Evolutionary conservation across 2,329 filamentous ascomycete species (phyloP).

Genomic region (Torrubiellomyces zombiae): DNA sequence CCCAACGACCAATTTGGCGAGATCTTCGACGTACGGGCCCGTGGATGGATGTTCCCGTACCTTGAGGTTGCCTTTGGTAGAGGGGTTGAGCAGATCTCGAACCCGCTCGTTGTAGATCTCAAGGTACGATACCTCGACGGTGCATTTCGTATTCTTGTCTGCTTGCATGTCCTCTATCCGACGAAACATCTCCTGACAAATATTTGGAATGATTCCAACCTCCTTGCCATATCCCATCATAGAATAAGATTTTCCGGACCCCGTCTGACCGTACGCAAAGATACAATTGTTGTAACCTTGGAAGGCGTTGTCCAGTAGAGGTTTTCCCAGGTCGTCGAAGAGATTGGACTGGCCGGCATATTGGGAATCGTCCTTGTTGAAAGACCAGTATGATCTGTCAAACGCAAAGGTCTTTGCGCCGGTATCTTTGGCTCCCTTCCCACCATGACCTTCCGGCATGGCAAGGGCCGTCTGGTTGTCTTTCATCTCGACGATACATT

Average conservation of each 20-base stretch:
- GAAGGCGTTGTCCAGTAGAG: constrained; percentile 93
- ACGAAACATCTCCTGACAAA: constrained; percentile 95
- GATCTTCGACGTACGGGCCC: constrained; percentile 92
- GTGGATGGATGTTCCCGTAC: constrained; percentile 96
- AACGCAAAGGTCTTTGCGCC: constrained; percentile 82
- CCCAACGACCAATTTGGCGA: constrained; percentile 85
- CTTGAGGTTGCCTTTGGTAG: constrained; percentile 90
- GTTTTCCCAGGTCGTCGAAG: constrained; percentile 74
- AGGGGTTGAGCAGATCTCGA: constrained; percentile 83
- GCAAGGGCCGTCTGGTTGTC: constrained; percentile 75
- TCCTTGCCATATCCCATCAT: constrained; percentile 99
- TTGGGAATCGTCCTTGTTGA: constrained; percentile 61
- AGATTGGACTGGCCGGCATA: constrained; percentile 85
- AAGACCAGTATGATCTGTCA: constrained; percentile 97
- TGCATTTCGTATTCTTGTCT: constrained; percentile 69
- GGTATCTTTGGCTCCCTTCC: constrained; percentile 52
- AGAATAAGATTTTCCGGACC: constrained; percentile 95
- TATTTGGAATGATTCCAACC: constrained; percentile 85
- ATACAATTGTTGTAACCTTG: constrained; percentile 99
- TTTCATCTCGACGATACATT: constrained; percentile 97
- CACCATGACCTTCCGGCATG: constrained; percentile 45
- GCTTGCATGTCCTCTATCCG: constrained; percentile 55
- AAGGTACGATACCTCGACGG: constrained; percentile 93
- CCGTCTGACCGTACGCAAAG: constrained; percentile 96
- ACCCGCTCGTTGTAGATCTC: constrained; percentile 99